A percentile compares a stretch with the other conserved stretches of the same genome.
These are phyloP conservation scores for Parafenestella ontariensis DNA, from an alignment of 2,329 filamentous ascomycete species.

Conservation along the genomic window DNA sequence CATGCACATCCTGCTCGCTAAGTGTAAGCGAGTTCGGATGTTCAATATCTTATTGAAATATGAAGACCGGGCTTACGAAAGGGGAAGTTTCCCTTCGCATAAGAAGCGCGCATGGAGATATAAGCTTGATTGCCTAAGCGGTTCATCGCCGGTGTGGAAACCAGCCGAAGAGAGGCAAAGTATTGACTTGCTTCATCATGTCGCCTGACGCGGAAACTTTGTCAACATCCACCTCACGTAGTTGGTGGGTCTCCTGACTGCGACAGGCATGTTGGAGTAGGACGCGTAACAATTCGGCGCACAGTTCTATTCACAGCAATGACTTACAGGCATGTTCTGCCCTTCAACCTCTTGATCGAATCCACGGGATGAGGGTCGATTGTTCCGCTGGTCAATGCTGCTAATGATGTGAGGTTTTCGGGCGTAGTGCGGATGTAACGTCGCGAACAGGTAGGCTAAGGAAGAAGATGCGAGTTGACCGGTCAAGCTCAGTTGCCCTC, in stretches of 20 bases:
- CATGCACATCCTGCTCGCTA: neutral
- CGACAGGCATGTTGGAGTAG: neutral
- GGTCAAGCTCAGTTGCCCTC: neutral
- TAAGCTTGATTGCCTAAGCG: neutral
- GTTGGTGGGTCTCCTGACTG: neutral
- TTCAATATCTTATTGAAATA: neutral
- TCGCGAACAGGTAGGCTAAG: neutral
- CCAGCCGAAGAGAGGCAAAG: neutral
- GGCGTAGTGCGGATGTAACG: neutral
- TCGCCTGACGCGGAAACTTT: neutral
- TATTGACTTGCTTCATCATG: neutral
- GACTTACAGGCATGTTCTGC: neutral
- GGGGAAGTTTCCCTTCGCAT: neutral
- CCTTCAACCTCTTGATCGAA: neutral
- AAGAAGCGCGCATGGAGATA: neutral
- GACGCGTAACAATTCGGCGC: neutral
- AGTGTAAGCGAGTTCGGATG: constrained; percentile 1
- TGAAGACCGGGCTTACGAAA: neutral
- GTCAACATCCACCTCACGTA: neutral
- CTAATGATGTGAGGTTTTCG: neutral
- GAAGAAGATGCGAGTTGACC: neutral
- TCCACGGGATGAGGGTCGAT: neutral
- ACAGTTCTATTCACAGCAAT: neutral
- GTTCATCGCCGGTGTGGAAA: neutral
- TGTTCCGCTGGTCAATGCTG: neutral